phyloP scores from a whole-genome alignment of 805 yeast species.

The Metschnikowia kofuensis region DNA sequence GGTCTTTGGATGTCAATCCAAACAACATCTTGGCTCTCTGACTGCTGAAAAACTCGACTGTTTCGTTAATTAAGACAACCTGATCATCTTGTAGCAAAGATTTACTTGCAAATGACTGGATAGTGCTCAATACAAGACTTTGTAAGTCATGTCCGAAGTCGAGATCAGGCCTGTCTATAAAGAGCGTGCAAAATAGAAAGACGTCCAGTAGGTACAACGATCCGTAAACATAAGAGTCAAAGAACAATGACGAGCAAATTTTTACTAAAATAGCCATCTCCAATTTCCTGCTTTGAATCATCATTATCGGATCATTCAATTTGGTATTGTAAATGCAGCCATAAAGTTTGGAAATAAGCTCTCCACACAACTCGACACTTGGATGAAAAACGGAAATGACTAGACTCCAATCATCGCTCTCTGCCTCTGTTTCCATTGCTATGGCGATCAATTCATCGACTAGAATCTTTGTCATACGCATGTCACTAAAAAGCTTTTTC shows the following conservation, averaged over 20 bases:
- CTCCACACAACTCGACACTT: slow-evolving; percentile 68
- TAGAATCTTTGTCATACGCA: slow-evolving; percentile 52
- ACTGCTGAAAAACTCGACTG: slow-evolving; percentile 50
- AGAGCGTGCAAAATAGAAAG: slow-evolving; percentile 61
- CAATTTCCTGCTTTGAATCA: slow-evolving; percentile 52
- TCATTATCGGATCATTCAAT: slow-evolving; percentile 37
- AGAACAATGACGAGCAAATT: slow-evolving; percentile 61
- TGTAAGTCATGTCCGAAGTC: slow-evolving; percentile 62
- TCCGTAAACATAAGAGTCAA: slow-evolving; percentile 62
- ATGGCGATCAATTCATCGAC: slow-evolving; percentile 73
- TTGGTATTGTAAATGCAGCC: slow-evolving; percentile 52
- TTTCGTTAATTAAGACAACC: slow-evolving; percentile 42
- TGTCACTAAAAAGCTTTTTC: slow-evolving; percentile 63
- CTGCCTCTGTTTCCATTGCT: slow-evolving; percentile 75
- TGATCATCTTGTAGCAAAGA: slow-evolving; percentile 44
- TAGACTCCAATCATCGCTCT: slow-evolving; percentile 64
- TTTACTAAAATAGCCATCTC: slow-evolving; percentile 68
- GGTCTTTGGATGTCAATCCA: slow-evolving; percentile 57
- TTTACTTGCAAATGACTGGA: slow-evolving; percentile 65
- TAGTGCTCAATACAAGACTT: slow-evolving; percentile 59
- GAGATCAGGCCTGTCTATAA: slow-evolving; percentile 49
- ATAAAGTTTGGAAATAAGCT: slow-evolving; percentile 56
- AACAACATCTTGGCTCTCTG: slow-evolving; percentile 66
- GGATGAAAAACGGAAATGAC: slow-evolving; percentile 67
- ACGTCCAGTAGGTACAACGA: slow-evolving; percentile 70